phyloP scores from a whole-genome alignment of 2,329 filamentous ascomycete species.

The Ascochyta rabiei region DNA sequence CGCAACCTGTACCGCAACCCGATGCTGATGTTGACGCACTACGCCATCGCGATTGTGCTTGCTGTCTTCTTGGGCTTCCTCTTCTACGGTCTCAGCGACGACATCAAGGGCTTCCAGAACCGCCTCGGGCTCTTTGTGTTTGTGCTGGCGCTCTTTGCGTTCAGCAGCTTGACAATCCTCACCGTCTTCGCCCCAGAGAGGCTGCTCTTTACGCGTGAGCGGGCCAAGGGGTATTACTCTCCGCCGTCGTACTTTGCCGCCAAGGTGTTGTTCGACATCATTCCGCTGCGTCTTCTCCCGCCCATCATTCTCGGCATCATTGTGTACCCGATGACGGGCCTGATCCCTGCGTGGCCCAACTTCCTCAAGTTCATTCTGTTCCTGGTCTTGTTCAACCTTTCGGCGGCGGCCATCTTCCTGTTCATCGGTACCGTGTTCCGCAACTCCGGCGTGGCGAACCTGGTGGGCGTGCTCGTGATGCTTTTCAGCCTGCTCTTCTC shows the following conservation, averaged over 20 bases:
- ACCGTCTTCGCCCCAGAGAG: slow-evolving; percentile 93
- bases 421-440: slow-evolving; percentile 97
- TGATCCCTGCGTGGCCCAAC: slow-evolving; percentile 79
- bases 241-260: slow-evolving; percentile 92
- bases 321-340: slow-evolving; percentile 95
- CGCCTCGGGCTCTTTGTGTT: slow-evolving; percentile 97
- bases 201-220: slow-evolving; percentile 87
- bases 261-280: slow-evolving; percentile 98
- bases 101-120: slow-evolving; percentile 98
- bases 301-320: slow-evolving; percentile 95
- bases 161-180: slow-evolving; percentile 91
- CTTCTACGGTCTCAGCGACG: slow-evolving; percentile 94
- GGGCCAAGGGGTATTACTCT: slow-evolving; percentile 95
- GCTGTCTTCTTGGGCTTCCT: slow-evolving; percentile 94
- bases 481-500: slow-evolving; percentile 95
- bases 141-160: slow-evolving; percentile 91
- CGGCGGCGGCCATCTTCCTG: slow-evolving; percentile 88
- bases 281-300: slow-evolving; percentile 91
- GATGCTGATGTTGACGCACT: slow-evolving; percentile 97
- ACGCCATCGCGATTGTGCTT: slow-evolving; percentile 92
- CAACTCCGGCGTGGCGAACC: slow-evolving; percentile 86
- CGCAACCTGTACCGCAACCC: slow-evolving; percentile 97
- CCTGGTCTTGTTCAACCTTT: slow-evolving; percentile 93
- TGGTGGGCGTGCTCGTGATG: slow-evolving; percentile 96
- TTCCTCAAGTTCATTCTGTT: slow-evolving; percentile 93